A percentile compares a stretch with the other conserved stretches of the same genome.
Evolutionary conservation across 768 basidiomycete species (phyloP).

Genomic region (Termitomyces eurrhizus): DNA sequence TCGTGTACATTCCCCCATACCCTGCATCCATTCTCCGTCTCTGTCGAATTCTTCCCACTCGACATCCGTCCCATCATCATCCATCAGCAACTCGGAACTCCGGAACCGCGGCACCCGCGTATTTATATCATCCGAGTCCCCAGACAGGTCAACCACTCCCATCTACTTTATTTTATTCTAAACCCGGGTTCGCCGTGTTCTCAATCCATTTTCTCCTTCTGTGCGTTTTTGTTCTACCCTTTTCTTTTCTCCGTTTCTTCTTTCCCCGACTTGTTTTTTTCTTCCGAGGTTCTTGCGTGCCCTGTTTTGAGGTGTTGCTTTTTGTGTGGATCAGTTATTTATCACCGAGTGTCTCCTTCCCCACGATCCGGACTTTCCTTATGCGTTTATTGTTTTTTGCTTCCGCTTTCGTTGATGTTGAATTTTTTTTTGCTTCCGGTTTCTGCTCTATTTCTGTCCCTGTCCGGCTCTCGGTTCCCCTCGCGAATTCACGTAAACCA

Average conservation of each 20-base stretch:
- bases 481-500: background rate
- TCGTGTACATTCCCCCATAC: constrained; percentile 14
- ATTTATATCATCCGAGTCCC: background rate
- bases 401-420: background rate
- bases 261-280: background rate
- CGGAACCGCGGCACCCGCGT: background rate
- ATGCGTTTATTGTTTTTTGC: constrained; percentile 3
- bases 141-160: background rate
- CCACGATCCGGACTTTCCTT: background rate
- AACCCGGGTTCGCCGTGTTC: background rate
- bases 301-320: background rate
- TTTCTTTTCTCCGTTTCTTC: background rate
- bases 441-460: background rate
- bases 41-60: background rate
- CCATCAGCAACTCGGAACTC: constrained; percentile 1
- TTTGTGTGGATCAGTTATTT: background rate
- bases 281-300: background rate
- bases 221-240: too few relatives aligned
- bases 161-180: background rate
- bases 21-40: background rate
- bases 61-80: background rate
- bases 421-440: background rate
- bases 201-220: too few relatives aligned
- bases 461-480: background rate
- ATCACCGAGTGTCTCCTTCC: background rate